Base-by-base conservation (phyloP, 2,329 filamentous ascomycete genomes). In the Penicillium digitatum region DNA sequence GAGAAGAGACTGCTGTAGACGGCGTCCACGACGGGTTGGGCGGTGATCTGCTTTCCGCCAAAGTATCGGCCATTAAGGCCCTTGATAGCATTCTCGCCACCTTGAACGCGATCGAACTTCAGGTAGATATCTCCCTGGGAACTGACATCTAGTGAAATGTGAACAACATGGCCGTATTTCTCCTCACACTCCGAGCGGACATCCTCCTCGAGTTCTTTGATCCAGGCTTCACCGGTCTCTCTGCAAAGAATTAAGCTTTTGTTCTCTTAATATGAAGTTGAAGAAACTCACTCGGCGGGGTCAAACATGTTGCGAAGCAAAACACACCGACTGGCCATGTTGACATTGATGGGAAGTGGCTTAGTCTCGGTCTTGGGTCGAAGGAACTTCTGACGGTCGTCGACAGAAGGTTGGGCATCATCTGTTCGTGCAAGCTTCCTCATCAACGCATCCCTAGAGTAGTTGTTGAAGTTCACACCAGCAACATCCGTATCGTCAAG, bases 401-500 rank as follows among this genome's bases (percentile, higher is more conserved):
- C 84, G 66, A 81, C 78, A 57, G 71, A 65, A 54, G 73, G 72
- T 67, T 83, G 82, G 65, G 85, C 81, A 72, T 97, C 91, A 77
- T 97, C 92, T 78, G 89, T 93, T 82, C 94, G 87, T 72, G 94
- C 92, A 76, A 99, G 89, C 79, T 97, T 96, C 76, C 90, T 86
- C 94, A 99, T 99, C 77, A 99, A 87, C 71, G 92, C 90, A 79
- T 97, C 91, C 78, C 94, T 90, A 81, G 90, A 96, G 80, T 95
- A 96, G 76, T 96, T 96, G 83, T 91, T 96, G 87, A 97, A 97
- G 78, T 97, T 97, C 76, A 99, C 93, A 70, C 94, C 94, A 48
- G 89, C 90, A 72, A 99, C 94, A 74, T 99, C 94, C 59, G 92
- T 95, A 72, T 99, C 94, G 76, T 99, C 94, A 49, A 99, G 81